Conservation (phyloP, 176 grass and related monocot species). For the Canna indica region DNA sequence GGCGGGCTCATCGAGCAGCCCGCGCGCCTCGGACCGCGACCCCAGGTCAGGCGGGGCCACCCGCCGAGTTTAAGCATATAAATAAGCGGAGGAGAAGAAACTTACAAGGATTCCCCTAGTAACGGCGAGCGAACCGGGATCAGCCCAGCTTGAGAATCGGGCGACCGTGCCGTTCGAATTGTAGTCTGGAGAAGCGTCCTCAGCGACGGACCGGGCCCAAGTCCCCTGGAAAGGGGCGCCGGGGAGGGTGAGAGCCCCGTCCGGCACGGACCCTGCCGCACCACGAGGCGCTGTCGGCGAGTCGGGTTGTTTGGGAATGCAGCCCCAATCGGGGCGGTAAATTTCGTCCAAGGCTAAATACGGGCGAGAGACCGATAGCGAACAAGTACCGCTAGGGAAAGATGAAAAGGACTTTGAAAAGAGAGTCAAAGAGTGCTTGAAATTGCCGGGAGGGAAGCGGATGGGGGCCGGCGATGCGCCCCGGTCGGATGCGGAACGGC, state of each 20-base stretch:
- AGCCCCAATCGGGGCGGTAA: constrained; percentile 31
- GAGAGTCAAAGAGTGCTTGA: constrained; percentile 15
- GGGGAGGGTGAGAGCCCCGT: too few species aligned
- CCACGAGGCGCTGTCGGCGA: neutral
- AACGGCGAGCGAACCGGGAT: constrained; percentile 43
- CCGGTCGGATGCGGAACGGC: constrained; percentile 2
- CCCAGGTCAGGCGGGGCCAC: too few species aligned
- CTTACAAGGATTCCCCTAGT: constrained; percentile 47
- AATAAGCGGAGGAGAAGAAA: constrained; percentile 46
- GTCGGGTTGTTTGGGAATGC: constrained; percentile 12
- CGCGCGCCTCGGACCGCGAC: too few species aligned
- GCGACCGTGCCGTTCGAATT: too few species aligned
- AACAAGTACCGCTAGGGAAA: constrained; percentile 44
- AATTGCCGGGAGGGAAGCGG: constrained; percentile 23
- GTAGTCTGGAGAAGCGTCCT: too few species aligned
- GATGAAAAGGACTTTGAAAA: constrained; percentile 10
- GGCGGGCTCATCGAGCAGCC: too few species aligned
- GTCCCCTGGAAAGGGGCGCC: too few species aligned
- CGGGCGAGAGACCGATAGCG: constrained; percentile 12
- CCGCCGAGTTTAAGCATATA: constrained; percentile 47
- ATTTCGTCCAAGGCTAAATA: too few species aligned
- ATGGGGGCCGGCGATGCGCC: constrained; percentile 9
- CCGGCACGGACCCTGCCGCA: too few species aligned
- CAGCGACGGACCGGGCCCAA: too few species aligned
- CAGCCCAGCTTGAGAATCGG: constrained; percentile 40